Conservation (phyloP, 768 basidiomycete species). For the Serendipita indica region DNA sequence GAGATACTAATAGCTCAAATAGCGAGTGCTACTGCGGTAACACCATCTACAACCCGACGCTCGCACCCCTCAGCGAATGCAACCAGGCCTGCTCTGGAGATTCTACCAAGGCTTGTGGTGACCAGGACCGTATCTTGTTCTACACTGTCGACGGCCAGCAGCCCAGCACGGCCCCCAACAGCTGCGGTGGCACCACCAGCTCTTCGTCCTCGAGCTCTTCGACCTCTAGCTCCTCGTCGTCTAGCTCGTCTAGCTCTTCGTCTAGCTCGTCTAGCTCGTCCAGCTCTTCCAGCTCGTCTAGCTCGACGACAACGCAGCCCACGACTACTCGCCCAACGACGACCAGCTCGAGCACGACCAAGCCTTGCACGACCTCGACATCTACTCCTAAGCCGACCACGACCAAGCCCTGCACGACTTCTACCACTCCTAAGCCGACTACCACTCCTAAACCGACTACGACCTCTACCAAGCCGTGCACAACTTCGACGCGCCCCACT, state of each 20-base stretch:
- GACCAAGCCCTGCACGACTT: too few species aligned
- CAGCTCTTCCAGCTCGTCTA: background rate
- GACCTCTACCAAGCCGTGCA: background rate
- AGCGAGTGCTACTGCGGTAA: background rate
- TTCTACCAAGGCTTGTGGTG: constrained; percentile 1
- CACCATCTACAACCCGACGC: background rate
- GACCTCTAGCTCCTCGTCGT: too few species aligned
- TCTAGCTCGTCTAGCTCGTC: background rate
- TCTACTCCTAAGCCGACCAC: too few species aligned
- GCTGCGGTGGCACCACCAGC: background rate
- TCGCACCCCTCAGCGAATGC: background rate
- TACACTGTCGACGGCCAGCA: too few species aligned
- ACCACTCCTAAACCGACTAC: background rate
- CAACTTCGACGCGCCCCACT: background rate
- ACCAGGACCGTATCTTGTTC: background rate
- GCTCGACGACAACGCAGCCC: background rate
- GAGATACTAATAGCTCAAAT: too few species aligned
- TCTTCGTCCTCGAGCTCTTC: too few species aligned
- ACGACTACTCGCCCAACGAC: too few species aligned
- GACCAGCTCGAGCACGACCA: background rate
- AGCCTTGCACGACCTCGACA: background rate
- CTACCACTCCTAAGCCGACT: background rate
- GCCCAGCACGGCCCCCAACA: background rate
- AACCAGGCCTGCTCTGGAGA: background rate
- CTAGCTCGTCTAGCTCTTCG: too few species aligned